A percentile compares a stretch with the other conserved stretches of the same genome.
phyloP scores from a whole-genome alignment of 1,284 basidiomycete genomes.

The Ceratobasidium sp. region DNA sequence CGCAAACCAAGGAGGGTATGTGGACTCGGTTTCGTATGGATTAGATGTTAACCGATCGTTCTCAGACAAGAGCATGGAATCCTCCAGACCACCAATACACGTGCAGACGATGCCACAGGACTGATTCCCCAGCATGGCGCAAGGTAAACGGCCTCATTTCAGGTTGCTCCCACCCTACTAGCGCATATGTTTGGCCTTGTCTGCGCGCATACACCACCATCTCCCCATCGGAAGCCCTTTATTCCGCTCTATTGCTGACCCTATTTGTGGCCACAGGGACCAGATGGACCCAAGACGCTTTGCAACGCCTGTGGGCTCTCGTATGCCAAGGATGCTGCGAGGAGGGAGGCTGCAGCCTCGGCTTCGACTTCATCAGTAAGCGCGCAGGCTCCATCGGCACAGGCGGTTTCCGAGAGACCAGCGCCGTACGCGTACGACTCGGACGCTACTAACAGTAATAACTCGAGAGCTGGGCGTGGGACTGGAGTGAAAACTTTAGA shows the following conservation, averaged over 20 bases:
- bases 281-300: constrained; percentile 33
- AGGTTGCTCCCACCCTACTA: not conserved
- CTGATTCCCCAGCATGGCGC: constrained; percentile 37
- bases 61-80: constrained; percentile 33
- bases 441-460: not conserved
- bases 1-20: constrained; percentile 26
- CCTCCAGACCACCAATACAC: constrained; percentile 39
- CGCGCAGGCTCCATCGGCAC: constrained; percentile 2
- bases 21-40: not conserved
- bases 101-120: constrained; percentile 36
- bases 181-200: not conserved
- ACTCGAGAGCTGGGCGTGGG: constrained; percentile 12
- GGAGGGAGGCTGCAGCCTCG: constrained; percentile 22
- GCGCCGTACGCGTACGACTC: constrained; percentile 17
- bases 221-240: not conserved
- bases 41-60: not conserved
- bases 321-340: constrained; percentile 31
- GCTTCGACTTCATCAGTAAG: not conserved
- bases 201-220: constrained; percentile 22
- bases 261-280: constrained; percentile 10
- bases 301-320: constrained; percentile 39
- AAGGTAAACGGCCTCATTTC: constrained; percentile 21
- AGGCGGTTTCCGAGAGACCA: not conserved
- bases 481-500: constrained; percentile 27
- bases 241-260: not conserved